Conservation (phyloP, 2,329 filamentous ascomycete genomes). For the Trichoderma sp. region DNA sequence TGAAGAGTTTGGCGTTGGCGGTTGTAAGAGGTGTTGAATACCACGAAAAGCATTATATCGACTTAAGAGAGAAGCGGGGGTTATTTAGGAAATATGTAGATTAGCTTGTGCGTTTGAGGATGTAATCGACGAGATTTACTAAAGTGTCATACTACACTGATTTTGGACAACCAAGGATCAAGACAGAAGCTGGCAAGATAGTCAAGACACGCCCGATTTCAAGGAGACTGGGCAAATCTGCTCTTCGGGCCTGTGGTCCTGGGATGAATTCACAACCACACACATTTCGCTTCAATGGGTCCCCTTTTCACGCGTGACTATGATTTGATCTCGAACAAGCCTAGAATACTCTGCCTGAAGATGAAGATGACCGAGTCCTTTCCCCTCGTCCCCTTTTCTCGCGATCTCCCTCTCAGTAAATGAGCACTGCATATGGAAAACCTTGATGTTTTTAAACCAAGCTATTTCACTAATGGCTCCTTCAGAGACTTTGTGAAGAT, state of each 20-base stretch:
- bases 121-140: neutral
- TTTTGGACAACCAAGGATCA: neutral
- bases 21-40: conserved; percentile 1
- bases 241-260: neutral
- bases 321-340: neutral
- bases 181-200: neutral
- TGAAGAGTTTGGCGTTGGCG: conserved; percentile 1
- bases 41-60: conserved; percentile 5
- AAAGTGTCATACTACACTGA: conserved; percentile 1
- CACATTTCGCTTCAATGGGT: neutral
- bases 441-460: neutral
- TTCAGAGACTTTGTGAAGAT: neutral
- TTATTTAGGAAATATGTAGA: neutral
- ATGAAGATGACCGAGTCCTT: neutral
- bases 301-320: neutral
- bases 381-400: neutral
- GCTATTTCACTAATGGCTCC: too few species aligned
- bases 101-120: neutral
- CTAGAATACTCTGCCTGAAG: neutral
- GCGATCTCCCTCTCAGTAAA: too few species aligned
- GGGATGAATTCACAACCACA: neutral
- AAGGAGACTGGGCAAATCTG: neutral
- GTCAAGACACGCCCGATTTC: neutral
- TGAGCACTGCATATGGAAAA: too few species aligned
- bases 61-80: neutral